Percentiles rank a stretch among this genome's conserved stretches.
Evolutionary conservation across 2,329 filamentous ascomycete genomes (phyloP).

Genomic region (Sarocladiaceae sp.): DNA sequence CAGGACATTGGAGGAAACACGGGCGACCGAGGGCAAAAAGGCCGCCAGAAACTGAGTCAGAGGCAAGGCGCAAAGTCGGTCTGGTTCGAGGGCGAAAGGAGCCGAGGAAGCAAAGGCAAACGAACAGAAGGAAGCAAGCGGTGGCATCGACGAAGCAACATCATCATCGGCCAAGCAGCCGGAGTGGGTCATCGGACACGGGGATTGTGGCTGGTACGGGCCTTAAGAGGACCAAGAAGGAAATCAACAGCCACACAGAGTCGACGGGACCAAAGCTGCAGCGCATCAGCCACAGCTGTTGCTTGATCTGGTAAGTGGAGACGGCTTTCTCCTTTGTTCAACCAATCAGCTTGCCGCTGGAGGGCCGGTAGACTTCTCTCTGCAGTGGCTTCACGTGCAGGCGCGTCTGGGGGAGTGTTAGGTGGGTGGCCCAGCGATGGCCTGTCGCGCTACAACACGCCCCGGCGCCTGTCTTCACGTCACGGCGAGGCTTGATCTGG

Average conservation of each 20-base stretch:
- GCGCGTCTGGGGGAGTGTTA: too few species aligned
- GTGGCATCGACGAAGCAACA: background rate
- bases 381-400: conserved; percentile 6
- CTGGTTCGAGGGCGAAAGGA: background rate
- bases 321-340: background rate
- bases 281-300: too few species aligned
- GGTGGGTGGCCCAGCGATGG: too few species aligned
- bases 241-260: conserved; percentile 1
- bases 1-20: background rate
- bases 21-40: background rate
- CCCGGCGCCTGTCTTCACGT: background rate
- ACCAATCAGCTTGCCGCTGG: too few species aligned
- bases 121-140: background rate
- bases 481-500: background rate
- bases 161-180: background rate
- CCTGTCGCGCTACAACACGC: conserved; percentile 6
- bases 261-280: background rate
- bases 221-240: background rate
- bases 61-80: background rate
- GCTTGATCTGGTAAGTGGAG: conserved; percentile 4
- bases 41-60: background rate
- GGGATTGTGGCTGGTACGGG: background rate
- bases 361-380: too few species aligned
- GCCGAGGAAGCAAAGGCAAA: background rate
- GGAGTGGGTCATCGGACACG: background rate